Percentiles rank a stretch among this genome's conserved stretches.
phyloP scores from a whole-genome alignment of 2,329 filamentous ascomycete species.

The Microsporum canis region DNA sequence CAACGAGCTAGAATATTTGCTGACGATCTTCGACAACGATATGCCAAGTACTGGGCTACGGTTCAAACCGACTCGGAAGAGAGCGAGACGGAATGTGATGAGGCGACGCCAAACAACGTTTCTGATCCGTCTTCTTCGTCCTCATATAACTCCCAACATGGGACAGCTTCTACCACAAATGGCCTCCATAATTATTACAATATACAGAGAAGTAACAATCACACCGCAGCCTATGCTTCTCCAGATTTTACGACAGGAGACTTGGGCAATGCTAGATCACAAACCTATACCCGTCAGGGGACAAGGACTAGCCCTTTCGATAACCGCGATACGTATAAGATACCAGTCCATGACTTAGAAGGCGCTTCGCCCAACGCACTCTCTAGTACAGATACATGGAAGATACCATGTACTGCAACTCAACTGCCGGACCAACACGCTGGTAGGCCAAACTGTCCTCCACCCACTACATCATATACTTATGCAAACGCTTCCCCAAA shows the following conservation, averaged over 20 bases:
- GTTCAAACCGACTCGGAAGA: conserved; percentile 27
- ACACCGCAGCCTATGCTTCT: neutral
- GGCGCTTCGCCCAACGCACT: neutral
- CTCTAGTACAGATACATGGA: neutral
- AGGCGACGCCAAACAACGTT: neutral
- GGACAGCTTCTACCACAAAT: neutral
- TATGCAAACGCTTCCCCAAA: neutral
- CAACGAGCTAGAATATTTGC: conserved; percentile 27
- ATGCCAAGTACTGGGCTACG: conserved; percentile 27
- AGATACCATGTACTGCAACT: neutral
- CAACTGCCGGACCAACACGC: neutral
- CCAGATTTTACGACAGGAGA: neutral
- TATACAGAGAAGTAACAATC: neutral
- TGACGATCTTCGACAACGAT: conserved; percentile 22
- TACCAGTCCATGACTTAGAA: neutral
- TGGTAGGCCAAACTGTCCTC: neutral
- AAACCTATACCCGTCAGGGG: neutral
- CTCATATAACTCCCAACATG: neutral
- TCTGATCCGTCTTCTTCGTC: neutral
- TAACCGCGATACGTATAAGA: neutral
- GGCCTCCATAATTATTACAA: neutral
- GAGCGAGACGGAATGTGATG: neutral
- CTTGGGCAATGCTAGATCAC: neutral
- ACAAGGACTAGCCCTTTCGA: neutral
- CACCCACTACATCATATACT: neutral